Evolutionary conservation across 2,329 filamentous ascomycete genomes (phyloP).

Genomic region (Lasiodiplodia sp.): DNA sequence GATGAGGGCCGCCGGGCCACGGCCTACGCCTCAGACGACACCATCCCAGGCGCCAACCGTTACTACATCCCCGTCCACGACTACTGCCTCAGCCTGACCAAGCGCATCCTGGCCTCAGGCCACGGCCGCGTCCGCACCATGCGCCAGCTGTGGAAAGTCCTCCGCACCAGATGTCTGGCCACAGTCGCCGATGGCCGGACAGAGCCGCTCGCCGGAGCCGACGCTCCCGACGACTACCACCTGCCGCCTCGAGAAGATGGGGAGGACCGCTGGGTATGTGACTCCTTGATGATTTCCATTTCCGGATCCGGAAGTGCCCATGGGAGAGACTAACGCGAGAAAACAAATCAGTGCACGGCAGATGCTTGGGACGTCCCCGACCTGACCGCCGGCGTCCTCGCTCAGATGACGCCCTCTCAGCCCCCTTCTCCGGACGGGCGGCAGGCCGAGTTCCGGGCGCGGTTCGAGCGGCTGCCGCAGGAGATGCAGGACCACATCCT

Average conservation of each 20-base stretch:
- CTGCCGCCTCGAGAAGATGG: not conserved
- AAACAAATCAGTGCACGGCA: not conserved
- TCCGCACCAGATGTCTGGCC: not conserved
- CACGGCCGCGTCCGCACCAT: not conserved
- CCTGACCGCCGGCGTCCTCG: not conserved
- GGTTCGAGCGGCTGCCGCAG: not conserved
- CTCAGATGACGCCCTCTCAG: not conserved
- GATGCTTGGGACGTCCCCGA: not conserved
- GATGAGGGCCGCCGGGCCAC: not conserved
- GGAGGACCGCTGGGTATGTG: not conserved
- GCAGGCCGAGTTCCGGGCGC: not conserved
- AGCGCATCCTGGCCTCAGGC: not conserved
- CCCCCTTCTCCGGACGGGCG: not conserved
- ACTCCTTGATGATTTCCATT: not conserved
- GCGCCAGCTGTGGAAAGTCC: conserved; percentile 21
- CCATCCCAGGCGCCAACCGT: not conserved
- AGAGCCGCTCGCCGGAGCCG: not conserved
- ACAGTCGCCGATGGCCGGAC: not conserved
- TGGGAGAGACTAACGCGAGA: not conserved
- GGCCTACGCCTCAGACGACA: not conserved
- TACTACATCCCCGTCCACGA: conserved; percentile 12
- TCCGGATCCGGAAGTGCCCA: not conserved
- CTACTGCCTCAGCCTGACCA: not conserved
- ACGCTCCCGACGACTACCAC: not conserved
- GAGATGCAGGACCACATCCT: conserved; percentile 12